Percentiles rank a stretch among this genome's conserved stretches.
Conservation (phyloP, 2,329 filamentous ascomycete genomes). For the Trichoderma koningii region DNA sequence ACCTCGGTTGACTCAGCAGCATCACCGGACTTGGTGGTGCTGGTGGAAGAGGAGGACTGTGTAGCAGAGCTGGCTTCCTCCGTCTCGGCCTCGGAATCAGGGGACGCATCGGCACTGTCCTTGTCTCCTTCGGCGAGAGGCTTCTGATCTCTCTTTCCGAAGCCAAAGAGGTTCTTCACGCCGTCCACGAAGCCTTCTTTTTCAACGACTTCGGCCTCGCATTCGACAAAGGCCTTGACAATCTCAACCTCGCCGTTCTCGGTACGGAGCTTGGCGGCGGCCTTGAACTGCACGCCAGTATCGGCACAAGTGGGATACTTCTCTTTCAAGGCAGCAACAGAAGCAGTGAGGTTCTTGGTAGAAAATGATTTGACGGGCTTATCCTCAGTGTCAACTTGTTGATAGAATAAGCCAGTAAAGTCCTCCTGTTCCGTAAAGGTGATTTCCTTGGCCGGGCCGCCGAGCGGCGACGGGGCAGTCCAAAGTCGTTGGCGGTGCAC, state of each 20-base stretch:
- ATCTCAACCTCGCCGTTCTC: slow-evolving; percentile 81
- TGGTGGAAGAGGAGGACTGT: slow-evolving; percentile 36
- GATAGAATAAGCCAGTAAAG: slow-evolving; percentile 77
- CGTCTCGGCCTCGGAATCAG: slow-evolving; percentile 46
- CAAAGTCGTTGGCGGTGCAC: slow-evolving; percentile 80
- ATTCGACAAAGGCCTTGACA: slow-evolving; percentile 74
- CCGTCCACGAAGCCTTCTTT: slow-evolving; percentile 87
- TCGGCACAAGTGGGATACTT: slow-evolving; percentile 72
- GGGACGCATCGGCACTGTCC: slow-evolving; percentile 43
- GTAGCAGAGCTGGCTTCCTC: slow-evolving; percentile 42
- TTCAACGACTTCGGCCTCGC: slow-evolving; percentile 71
- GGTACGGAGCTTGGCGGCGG: slow-evolving; percentile 70
- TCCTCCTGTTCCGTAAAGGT: slow-evolving; percentile 81
- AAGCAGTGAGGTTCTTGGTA: slow-evolving; percentile 83
- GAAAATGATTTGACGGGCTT: slow-evolving; percentile 65
- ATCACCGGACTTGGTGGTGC: slow-evolving; percentile 45
- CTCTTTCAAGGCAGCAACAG: slow-evolving; percentile 75
- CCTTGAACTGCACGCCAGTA: slow-evolving; percentile 76
- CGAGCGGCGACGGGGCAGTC: slow-evolving; percentile 72
- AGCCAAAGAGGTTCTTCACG: slow-evolving; percentile 94
- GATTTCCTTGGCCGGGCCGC: slow-evolving; percentile 77
- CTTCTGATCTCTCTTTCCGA: slow-evolving; percentile 87
- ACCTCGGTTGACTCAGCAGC: slow-evolving; percentile 46
- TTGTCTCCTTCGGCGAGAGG: slow-evolving; percentile 66
- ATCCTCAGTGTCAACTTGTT: slow-evolving; percentile 64